Evolutionary conservation across 1,139 yeast species (phyloP).

Genomic region (Zygoascus hellenicus): DNA sequence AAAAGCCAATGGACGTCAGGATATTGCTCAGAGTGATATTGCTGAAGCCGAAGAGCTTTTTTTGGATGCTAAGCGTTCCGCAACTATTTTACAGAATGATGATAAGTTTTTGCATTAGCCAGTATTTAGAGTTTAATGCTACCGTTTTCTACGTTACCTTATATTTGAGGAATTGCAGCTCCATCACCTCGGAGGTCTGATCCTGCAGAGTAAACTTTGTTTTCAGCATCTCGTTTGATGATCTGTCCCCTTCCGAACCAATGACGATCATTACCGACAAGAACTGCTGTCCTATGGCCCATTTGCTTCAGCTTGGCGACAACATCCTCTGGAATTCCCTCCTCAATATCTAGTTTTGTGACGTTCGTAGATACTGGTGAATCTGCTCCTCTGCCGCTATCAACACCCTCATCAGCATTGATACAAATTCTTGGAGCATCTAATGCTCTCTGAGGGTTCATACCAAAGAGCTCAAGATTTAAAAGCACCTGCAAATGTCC

Average conservation of each 20-base stretch:
- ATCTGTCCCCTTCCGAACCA: slow-evolving; percentile 72
- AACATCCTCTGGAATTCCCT: slow-evolving; percentile 47
- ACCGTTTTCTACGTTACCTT: not conserved
- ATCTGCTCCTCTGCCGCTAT: slow-evolving; percentile 55
- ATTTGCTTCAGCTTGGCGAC: slow-evolving; percentile 41
- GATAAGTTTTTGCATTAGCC: slow-evolving; percentile 26
- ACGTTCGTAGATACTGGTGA: slow-evolving; percentile 55
- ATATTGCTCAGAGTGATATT: slow-evolving; percentile 63
- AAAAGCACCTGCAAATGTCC: slow-evolving; percentile 77
- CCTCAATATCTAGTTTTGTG: slow-evolving; percentile 61
- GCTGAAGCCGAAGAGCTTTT: slow-evolving; percentile 84
- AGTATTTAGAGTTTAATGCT: not conserved
- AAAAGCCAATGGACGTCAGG: slow-evolving; percentile 62
- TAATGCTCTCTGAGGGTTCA: slow-evolving; percentile 67
- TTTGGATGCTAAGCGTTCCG: slow-evolving; percentile 83
- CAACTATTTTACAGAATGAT: slow-evolving; percentile 56
- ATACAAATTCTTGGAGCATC: slow-evolving; percentile 74
- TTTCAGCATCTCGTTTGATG: slow-evolving; percentile 41
- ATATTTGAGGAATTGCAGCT: slow-evolving; percentile 54
- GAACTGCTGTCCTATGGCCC: slow-evolving; percentile 53
- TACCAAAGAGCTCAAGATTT: slow-evolving; percentile 56
- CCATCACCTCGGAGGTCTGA: slow-evolving; percentile 81
- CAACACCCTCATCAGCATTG: slow-evolving; percentile 43
- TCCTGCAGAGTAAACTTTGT: slow-evolving; percentile 56
- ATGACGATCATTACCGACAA: slow-evolving; percentile 44